Percentiles rank a stretch among this genome's conserved stretches.
Evolutionary conservation across 192 early-diverging fungal species (phyloP).

Genomic region (Backusella tarrabulga): DNA sequence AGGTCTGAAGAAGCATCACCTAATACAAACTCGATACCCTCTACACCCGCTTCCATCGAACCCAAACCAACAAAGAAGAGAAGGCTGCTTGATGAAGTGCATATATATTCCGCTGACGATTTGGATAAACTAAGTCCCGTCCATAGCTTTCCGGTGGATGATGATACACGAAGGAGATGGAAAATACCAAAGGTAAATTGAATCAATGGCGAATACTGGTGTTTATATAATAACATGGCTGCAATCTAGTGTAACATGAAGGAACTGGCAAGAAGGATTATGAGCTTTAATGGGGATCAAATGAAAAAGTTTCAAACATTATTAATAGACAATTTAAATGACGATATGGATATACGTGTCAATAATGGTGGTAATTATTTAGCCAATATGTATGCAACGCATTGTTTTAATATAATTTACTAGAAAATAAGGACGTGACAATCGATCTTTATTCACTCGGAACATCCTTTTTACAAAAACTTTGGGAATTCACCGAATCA

Average conservation of each 20-base stretch:
- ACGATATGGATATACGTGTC: conserved; percentile 18
- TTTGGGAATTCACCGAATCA: conserved; percentile 23
- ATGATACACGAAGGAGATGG: conserved; percentile 18
- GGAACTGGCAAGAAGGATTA: conserved; percentile 19
- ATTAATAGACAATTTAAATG: conserved; percentile 8
- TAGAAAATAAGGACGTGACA: conserved; percentile 6
- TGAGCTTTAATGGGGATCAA: conserved; percentile 18
- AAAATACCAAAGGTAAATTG: conserved; percentile 21
- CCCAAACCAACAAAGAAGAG: background rate
- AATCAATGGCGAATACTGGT: too few species aligned
- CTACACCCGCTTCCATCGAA: conserved; percentile 1
- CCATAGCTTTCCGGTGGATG: conserved; percentile 11
- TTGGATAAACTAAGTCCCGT: conserved; percentile 16
- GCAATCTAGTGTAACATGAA: conserved; percentile 2
- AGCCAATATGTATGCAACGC: too few species aligned
- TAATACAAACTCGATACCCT: background rate
- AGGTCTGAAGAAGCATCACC: background rate
- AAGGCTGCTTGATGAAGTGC: background rate
- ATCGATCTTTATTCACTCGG: conserved; percentile 29
- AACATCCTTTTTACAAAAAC: conserved; percentile 8
- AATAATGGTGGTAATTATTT: conserved; percentile 7
- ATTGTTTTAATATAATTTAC: too few species aligned
- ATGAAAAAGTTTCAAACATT: conserved; percentile 19
- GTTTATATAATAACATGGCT: background rate
- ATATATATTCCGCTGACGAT: conserved; percentile 18